These are phyloP conservation scores for Chaetomium olivaceum DNA, from an alignment of 2,329 filamentous ascomycete species.

Conservation along the genomic window DNA sequence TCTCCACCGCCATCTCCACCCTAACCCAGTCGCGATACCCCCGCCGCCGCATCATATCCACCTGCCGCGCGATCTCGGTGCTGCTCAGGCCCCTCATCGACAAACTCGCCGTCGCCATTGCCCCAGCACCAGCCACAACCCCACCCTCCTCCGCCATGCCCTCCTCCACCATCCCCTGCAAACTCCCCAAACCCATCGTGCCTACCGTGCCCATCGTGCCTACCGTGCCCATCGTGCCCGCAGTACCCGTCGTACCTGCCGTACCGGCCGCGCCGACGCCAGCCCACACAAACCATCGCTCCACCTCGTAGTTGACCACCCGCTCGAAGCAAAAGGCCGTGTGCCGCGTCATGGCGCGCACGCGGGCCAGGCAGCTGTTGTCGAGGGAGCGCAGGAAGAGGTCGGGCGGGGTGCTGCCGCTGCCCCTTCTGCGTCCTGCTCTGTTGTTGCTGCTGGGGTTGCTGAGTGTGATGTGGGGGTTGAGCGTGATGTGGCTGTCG, in stretches of 20 bases:
- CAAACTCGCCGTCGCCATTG: not conserved
- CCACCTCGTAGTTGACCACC: conserved; percentile 15
- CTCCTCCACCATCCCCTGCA: no score
- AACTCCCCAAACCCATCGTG: not conserved
- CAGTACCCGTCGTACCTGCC: no score
- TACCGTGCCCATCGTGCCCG: not conserved
- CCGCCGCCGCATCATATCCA: conserved; percentile 12
- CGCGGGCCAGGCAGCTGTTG: conserved; percentile 17
- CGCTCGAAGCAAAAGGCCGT: conserved; percentile 9
- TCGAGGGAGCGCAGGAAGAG: conserved; percentile 24
- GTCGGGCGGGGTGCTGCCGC: not conserved
- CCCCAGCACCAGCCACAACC: not conserved
- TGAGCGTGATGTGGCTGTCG: not conserved
- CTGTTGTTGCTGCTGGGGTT: not conserved
- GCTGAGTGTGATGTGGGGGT: not conserved
- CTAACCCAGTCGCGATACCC: conserved; percentile 16
- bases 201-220: no score
- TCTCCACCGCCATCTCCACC: conserved; percentile 24
- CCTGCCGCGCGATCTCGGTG: conserved; percentile 13
- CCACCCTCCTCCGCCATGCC: no score
- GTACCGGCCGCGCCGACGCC: not conserved
- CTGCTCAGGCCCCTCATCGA: conserved; percentile 12
- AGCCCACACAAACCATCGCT: conserved; percentile 18
- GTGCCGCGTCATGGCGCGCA: conserved; percentile 9
- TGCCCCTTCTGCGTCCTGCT: no score